A percentile compares a stretch with the other conserved stretches of the same genome.
Evolutionary conservation across 306 rosid genomes (phyloP).

Genomic region (Malus sylvestris): DNA sequence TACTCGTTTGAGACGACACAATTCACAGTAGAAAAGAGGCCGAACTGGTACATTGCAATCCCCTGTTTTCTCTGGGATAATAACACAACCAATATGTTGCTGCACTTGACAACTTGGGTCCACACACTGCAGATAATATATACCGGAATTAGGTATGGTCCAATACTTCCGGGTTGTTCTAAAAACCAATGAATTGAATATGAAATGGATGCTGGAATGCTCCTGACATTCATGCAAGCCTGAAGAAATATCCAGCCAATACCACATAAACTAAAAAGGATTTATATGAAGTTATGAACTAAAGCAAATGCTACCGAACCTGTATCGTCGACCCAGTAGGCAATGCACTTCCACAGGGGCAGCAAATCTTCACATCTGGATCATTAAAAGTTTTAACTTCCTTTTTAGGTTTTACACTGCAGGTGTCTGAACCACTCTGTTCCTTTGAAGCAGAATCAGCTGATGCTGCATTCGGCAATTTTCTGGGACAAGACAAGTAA

Average conservation of each 20-base stretch:
- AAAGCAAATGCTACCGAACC: constrained; percentile 34
- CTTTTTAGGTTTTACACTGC: constrained; percentile 65
- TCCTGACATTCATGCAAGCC: neutral
- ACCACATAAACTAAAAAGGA: neutral
- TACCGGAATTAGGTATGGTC: neutral
- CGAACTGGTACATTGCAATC: constrained; percentile 61
- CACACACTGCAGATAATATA: constrained; percentile 66
- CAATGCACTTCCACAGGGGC: constrained; percentile 75
- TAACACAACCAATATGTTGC: constrained; percentile 86
- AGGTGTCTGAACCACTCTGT: constrained; percentile 70
- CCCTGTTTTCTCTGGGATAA: constrained; percentile 77
- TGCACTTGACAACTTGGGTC: constrained; percentile 71
- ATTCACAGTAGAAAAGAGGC: constrained; percentile 72
- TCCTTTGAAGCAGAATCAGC: constrained; percentile 78
- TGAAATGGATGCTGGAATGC: neutral
- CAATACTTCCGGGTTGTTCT: neutral
- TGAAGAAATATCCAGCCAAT: neutral
- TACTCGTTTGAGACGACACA: constrained; percentile 88
- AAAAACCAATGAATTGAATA: neutral
- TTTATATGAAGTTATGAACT: neutral
- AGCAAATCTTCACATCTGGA: constrained; percentile 58
- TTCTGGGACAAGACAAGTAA: constrained; percentile 38
- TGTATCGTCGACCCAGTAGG: constrained; percentile 67
- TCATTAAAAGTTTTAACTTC: constrained; percentile 53
- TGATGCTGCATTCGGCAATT: constrained; percentile 81